Base-by-base conservation (phyloP, 805 yeast genomes). In the Priceomyces haplophilus region DNA sequence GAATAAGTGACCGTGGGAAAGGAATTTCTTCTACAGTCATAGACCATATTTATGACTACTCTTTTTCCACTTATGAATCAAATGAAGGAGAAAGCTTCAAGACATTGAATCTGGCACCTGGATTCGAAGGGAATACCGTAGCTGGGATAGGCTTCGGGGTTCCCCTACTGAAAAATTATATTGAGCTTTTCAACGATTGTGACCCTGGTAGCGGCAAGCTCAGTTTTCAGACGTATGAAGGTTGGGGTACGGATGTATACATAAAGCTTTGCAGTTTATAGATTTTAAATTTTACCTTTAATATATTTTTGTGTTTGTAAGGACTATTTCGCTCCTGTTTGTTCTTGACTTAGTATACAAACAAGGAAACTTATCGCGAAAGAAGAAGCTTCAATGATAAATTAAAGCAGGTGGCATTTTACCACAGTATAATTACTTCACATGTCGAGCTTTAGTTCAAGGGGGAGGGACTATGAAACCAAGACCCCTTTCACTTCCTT, bases 61-160 rank as follows among this genome's bases (percentile, higher is more conserved):
- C 96, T 3, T 91, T 85, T 63, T 76, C 95, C 1, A 88, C 96
- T 0, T 89, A 82, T 46, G 82, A 80, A 37, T 56, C 71, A 0
- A 70, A 73, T 16, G 84, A 79, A 44, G 81, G 80, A 3, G 85
- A 78, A 11, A 71, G 78, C 31, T 76, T 75, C 53, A 76, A 76
- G 53, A 80, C 86, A 0, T 62, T 82, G 43, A 84, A 85, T 53
- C 78, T 78, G 21, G 82, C 85, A 25, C 90, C 89, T 0, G 90
- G 89, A 1, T 73, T 75, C 18, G 83, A 83, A 1, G 84, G 86
- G 1, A 76, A 76, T 53, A 69, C 76, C 7, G 80, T 91, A 27
- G 96, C 97, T 0, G 99, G 99, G 0, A 85, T 93, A 86, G 98
- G 98, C 0, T 91, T 88, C 58, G 99, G 99, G 0, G 64, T 91